A percentile compares a stretch with the other conserved stretches of the same genome.
Conservation (phyloP, 768 basidiomycete species). For the Clitopilus hobsonii region DNA sequence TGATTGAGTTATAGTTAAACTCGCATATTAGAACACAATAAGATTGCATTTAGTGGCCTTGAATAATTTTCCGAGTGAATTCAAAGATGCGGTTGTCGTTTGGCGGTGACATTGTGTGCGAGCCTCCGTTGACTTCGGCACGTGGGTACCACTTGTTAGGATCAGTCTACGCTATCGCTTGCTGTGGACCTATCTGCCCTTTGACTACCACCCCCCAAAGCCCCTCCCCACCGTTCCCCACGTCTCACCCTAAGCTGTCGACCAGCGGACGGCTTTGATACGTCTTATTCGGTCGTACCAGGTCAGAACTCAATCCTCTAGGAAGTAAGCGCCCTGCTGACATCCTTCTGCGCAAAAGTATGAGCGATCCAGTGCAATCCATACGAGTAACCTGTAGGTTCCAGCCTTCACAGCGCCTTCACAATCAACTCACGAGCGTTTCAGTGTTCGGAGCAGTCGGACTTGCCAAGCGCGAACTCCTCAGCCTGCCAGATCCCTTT, state of each 20-base stretch:
- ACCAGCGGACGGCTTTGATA: not conserved
- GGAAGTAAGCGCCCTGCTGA: slow-evolving; percentile 5
- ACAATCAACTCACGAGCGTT: slow-evolving; percentile 3
- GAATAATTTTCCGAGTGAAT: not conserved
- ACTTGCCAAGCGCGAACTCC: slow-evolving; percentile 71
- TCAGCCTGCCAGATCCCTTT: slow-evolving; percentile 84
- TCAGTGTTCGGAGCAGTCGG: slow-evolving; percentile 74
- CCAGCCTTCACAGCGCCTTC: slow-evolving; percentile 1
- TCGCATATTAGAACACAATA: no score
- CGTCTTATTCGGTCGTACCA: slow-evolving; percentile 14
- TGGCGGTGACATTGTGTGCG: not conserved
- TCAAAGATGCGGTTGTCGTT: not conserved
- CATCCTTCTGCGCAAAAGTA: slow-evolving; percentile 23
- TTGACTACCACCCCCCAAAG: not conserved
- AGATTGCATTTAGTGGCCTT: not conserved
- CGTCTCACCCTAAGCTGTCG: slow-evolving; percentile 6
- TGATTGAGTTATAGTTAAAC: no score
- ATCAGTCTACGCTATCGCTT: not conserved
- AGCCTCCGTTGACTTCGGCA: not conserved
- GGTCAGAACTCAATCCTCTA: slow-evolving; percentile 20
- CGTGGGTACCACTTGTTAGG: not conserved
- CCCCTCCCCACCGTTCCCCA: not conserved
- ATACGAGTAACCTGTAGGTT: slow-evolving; percentile 48
- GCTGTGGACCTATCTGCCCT: not conserved
- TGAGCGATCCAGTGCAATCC: slow-evolving; percentile 42